These are phyloP conservation scores for Botrytis aclada DNA, from an alignment of 2,329 filamentous ascomycete species.

Conservation along the genomic window DNA sequence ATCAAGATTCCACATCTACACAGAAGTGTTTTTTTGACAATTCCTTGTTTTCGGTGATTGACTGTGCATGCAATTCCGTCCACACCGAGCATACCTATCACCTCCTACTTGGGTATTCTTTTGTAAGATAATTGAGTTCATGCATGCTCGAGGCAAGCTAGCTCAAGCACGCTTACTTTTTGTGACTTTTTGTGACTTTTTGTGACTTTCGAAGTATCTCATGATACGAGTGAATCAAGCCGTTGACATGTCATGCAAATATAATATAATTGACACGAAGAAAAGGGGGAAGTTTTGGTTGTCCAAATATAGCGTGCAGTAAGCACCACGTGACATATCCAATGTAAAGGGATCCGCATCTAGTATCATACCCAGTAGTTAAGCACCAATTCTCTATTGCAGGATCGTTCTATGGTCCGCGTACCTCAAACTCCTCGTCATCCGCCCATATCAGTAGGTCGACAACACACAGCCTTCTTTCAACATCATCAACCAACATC, in stretches of 20 bases:
- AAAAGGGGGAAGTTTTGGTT: background rate
- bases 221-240: background rate
- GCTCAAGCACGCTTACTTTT: background rate
- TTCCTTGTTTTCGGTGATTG: background rate
- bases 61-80: background rate
- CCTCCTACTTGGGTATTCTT: background rate
- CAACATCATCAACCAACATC: conserved; percentile 16
- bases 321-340: background rate
- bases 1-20: background rate
- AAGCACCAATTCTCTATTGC: background rate
- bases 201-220: background rate
- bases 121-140: background rate
- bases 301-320: background rate
- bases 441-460: conserved; percentile 10
- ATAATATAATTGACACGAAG: background rate
- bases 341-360: background rate
- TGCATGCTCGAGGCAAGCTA: background rate
- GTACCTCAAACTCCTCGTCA: conserved; percentile 11
- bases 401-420: conserved; percentile 15
- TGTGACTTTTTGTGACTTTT: background rate
- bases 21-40: background rate
- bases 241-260: background rate
- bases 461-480: conserved; percentile 11
- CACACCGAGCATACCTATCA: background rate
- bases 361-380: background rate